Evolutionary conservation across 805 yeast genomes (phyloP).

Genomic region (Wickerhamomyces rabaulensis): DNA sequence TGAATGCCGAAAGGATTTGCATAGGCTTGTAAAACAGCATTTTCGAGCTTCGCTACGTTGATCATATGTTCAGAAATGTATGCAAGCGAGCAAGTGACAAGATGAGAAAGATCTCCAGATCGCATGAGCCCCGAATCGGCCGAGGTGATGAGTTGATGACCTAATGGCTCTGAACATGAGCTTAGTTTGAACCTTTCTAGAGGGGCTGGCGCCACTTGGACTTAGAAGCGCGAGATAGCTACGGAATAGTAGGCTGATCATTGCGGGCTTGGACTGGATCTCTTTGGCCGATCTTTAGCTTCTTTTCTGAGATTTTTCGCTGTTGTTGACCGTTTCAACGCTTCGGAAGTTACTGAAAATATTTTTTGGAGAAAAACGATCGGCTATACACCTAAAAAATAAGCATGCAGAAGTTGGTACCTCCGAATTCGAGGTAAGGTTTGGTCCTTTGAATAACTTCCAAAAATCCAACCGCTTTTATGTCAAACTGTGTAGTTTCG

Average conservation of each 20-base stretch:
- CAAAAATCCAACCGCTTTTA: too few species aligned
- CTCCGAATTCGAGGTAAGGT: background rate
- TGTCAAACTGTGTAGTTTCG: background rate
- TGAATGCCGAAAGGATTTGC: background rate
- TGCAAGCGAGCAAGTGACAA: background rate
- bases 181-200: too few species aligned
- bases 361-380: background rate
- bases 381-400: background rate
- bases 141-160: background rate
- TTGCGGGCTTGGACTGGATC: too few species aligned
- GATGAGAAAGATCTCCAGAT: background rate
- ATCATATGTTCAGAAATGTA: background rate
- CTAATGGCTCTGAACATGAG: too few species aligned
- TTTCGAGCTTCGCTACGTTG: background rate
- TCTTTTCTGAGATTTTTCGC: too few species aligned
- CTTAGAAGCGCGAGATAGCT: too few species aligned
- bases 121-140: background rate
- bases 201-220: too few species aligned
- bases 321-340: too few species aligned
- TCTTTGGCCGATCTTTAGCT: too few species aligned
- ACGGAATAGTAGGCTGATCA: too few species aligned
- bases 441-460: background rate
- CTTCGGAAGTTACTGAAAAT: too few species aligned
- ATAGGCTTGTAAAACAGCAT: background rate
- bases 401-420: background rate